Base-by-base conservation (phyloP, 371 early-diverging fungal species). In the Mortierella sp. region DNA sequence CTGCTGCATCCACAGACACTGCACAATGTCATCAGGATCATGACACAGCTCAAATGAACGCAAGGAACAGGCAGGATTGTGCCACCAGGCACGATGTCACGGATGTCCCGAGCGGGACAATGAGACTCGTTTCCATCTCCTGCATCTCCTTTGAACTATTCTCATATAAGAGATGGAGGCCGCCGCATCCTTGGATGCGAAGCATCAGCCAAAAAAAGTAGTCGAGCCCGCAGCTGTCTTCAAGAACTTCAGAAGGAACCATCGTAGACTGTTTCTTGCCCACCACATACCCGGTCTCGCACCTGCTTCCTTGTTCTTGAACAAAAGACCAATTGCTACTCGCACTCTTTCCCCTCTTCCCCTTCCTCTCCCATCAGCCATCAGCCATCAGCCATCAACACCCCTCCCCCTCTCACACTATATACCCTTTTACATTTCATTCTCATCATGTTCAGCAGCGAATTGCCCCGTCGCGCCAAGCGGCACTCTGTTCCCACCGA, bases 71-170 rank as follows among this genome's bases (percentile, higher is more conserved):
- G 46, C 21, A 21, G 10, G 17, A 34, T 7, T 21, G 52, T 52
- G 53, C 29, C 5, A 25, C 22, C 19, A 7, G n/a, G 55, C 25
- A 41, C 10, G 34, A 4, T 54, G 57, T 34, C 44, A 44, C 57
- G 57, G 57, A 57, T 57, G 47, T 57, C 57, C 57, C 57, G 47
- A 57, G 57, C 47, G n/a, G 57, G 57, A 31, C 22, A 22, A 39
- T 39, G 22, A 39, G 37, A 50, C 31, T 16, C 4, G 9, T n/a
- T 7, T 6, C 47, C 7, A 24, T 24, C 24, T 22, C n/a, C n/a
- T 17, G n/a, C 5, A n/a, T 44, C 44, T n/a, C 19, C 44, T 5
- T 44, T 19, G n/a, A 5, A 5, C n/a, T n/a, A 16, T 9, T 17
- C 24, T 37, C 19, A 41, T 54, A n/a, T n/a, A n/a, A n/a, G n/a